Evolutionary conservation across 1,284 basidiomycete species (phyloP).

Genomic region (Ceratobasidium sp.): DNA sequence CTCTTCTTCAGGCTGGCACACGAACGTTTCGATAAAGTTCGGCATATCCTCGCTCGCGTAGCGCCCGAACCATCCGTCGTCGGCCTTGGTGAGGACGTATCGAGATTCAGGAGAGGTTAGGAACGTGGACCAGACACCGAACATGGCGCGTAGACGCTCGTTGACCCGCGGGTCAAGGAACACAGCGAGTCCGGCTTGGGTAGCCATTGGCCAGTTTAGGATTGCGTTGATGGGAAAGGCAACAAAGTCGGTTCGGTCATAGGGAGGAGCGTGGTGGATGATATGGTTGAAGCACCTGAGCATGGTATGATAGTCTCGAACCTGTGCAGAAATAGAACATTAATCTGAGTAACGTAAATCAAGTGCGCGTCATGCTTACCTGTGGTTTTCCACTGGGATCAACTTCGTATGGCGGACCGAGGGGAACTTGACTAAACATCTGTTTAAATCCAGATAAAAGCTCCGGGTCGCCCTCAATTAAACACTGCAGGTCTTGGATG

Average conservation of each 20-base stretch:
- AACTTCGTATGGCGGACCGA: background rate
- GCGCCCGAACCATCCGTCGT: slow-evolving; percentile 56
- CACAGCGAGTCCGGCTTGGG: slow-evolving; percentile 4
- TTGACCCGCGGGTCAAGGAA: slow-evolving; percentile 30
- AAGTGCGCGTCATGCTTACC: background rate
- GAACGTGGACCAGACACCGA: slow-evolving; percentile 55
- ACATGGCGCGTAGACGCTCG: slow-evolving; percentile 31
- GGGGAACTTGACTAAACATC: slow-evolving; percentile 33
- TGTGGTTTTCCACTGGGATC: slow-evolving; percentile 30
- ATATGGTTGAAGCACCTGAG: slow-evolving; percentile 62
- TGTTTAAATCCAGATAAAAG: slow-evolving; percentile 28
- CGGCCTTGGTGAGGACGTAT: slow-evolving; percentile 53
- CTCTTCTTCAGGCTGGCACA: slow-evolving; percentile 55
- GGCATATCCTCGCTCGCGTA: slow-evolving; percentile 51
- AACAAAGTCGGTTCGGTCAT: slow-evolving; percentile 59
- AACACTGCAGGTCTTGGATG: slow-evolving; percentile 32
- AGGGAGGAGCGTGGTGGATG: slow-evolving; percentile 60
- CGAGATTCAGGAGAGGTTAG: slow-evolving; percentile 55
- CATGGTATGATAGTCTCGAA: slow-evolving; percentile 63
- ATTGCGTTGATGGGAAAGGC: slow-evolving; percentile 64
- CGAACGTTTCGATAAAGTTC: slow-evolving; percentile 55
- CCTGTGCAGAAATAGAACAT: slow-evolving; percentile 51
- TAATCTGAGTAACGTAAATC: slow-evolving; percentile 19
- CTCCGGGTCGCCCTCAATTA: slow-evolving; percentile 30
- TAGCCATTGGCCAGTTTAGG: slow-evolving; percentile 39